Evolutionary conservation across 805 yeast genomes (phyloP).

Genomic region (Teunomyces aglyptinius): DNA sequence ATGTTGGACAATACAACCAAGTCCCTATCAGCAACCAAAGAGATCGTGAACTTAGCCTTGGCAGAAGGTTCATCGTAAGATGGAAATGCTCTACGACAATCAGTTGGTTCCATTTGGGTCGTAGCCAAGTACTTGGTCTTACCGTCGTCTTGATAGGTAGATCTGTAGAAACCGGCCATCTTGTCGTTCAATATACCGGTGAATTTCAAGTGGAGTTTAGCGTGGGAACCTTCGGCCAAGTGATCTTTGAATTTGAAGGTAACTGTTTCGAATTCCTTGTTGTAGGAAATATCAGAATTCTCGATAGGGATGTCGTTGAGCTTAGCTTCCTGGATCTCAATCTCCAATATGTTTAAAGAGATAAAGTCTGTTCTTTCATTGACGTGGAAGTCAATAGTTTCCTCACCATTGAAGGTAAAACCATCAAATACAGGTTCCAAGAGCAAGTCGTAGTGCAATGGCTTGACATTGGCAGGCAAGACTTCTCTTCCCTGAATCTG

Average conservation of each 20-base stretch:
- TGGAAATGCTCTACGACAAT: constrained; percentile 85
- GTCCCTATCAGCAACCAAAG: constrained; percentile 54
- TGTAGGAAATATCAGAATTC: constrained; percentile 20
- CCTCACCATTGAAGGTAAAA: constrained; percentile 58
- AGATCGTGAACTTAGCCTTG: constrained; percentile 68
- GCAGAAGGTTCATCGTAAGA: constrained; percentile 82
- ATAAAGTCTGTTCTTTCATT: constrained; percentile 46
- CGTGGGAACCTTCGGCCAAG: constrained; percentile 35
- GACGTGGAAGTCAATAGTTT: constrained; percentile 53
- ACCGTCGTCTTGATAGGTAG: constrained; percentile 62
- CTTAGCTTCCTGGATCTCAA: constrained; percentile 54
- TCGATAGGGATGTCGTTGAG: constrained; percentile 26
- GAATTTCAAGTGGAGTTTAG: constrained; percentile 50
- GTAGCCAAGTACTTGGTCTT: constrained; percentile 71
- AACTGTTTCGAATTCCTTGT: constrained; percentile 39
- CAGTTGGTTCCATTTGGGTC: constrained; percentile 85
- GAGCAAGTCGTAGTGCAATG: constrained; percentile 38
- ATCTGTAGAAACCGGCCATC: constrained; percentile 82
- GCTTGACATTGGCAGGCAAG: constrained; percentile 43
- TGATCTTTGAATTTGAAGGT: constrained; percentile 39
- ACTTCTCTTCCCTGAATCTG: constrained; percentile 32
- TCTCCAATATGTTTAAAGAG: constrained; percentile 61
- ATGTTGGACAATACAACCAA: constrained; percentile 67
- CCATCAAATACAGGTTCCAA: constrained; percentile 48
- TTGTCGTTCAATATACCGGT: constrained; percentile 68